A percentile compares a stretch with the other conserved stretches of the same genome.
phyloP scores from a whole-genome alignment of 2,329 filamentous ascomycete species.

The Nakataea oryzae region DNA sequence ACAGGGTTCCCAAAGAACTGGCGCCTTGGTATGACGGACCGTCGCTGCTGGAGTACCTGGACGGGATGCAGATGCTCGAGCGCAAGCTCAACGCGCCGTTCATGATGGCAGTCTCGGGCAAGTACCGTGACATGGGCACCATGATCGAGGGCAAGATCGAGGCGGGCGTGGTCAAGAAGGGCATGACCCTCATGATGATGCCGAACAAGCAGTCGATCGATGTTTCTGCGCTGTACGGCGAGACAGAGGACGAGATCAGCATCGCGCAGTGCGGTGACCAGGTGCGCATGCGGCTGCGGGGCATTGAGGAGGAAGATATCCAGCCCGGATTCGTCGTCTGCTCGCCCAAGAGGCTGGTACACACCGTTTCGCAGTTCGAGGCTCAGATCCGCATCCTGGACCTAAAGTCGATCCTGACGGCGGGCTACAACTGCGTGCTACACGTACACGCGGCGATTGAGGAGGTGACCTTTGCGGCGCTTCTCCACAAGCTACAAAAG shows the following conservation, averaged over 20 bases:
- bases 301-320: constrained; percentile 96
- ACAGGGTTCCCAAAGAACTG: constrained; percentile 65
- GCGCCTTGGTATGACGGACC: constrained; percentile 82
- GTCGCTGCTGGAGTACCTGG: constrained; percentile 90
- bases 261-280: constrained; percentile 88
- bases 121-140: constrained; percentile 95
- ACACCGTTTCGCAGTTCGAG: constrained; percentile 83
- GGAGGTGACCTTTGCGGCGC: constrained; percentile 81
- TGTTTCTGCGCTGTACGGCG: constrained; percentile 80
- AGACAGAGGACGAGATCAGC: constrained; percentile 85
- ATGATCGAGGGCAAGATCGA: constrained; percentile 98
- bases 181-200: constrained; percentile 83
- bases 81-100: constrained; percentile 97
- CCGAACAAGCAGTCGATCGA: constrained; percentile 77
- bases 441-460: constrained; percentile 97
- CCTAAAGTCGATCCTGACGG: constrained; percentile 84
- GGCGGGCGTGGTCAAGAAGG: constrained; percentile 87
- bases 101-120: constrained; percentile 97
- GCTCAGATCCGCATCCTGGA: constrained; percentile 95
- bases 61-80: constrained; percentile 58
- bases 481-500: constrained; percentile 92
- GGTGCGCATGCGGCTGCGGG: constrained; percentile 81
- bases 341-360: constrained; percentile 85
- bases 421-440: constrained; percentile 95
- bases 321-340: constrained; percentile 92